phyloP scores from a whole-genome alignment of 306 rosid genomes.

The Ormosia emarginata region DNA sequence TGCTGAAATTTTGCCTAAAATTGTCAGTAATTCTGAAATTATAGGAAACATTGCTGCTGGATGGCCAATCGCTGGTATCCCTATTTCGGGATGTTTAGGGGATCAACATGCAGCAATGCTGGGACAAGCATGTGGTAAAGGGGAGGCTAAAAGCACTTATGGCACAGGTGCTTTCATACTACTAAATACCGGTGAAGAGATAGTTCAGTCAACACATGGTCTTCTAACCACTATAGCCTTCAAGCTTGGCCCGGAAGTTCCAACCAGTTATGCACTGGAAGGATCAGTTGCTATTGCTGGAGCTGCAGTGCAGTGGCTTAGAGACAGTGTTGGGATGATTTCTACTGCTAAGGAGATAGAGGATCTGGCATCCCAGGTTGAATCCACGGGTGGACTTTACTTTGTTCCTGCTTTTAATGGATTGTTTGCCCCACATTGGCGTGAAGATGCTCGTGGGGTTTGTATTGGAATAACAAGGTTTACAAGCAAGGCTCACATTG shows the following conservation, averaged over 20 bases:
- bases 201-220: constrained; percentile 61
- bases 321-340: constrained; percentile 77
- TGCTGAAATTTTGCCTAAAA: constrained; percentile 63
- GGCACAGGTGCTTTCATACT: constrained; percentile 95
- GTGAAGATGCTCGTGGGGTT: constrained; percentile 96
- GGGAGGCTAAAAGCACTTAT: constrained; percentile 91
- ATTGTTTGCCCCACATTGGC: constrained; percentile 96
- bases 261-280: constrained; percentile 76
- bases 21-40: constrained; percentile 72
- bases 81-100: constrained; percentile 83
- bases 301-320: constrained; percentile 98
- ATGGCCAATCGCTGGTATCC: constrained; percentile 80
- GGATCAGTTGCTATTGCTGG: constrained; percentile 98
- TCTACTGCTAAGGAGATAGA: constrained; percentile 65
- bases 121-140: constrained; percentile 74
- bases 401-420: constrained; percentile 96
- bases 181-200: constrained; percentile 69
- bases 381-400: constrained; percentile 69
- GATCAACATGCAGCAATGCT: constrained; percentile 97
- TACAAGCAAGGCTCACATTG: constrained; percentile 81
- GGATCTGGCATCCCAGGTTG: constrained; percentile 61
- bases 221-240: constrained; percentile 77
- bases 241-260: constrained; percentile 72
- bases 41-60: constrained; percentile 60
- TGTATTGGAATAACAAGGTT: constrained; percentile 75